A percentile compares a stretch with the other conserved stretches of the same genome.
phyloP scores from a whole-genome alignment of 1,284 basidiomycete species.

The Psilocybe mexicana region DNA sequence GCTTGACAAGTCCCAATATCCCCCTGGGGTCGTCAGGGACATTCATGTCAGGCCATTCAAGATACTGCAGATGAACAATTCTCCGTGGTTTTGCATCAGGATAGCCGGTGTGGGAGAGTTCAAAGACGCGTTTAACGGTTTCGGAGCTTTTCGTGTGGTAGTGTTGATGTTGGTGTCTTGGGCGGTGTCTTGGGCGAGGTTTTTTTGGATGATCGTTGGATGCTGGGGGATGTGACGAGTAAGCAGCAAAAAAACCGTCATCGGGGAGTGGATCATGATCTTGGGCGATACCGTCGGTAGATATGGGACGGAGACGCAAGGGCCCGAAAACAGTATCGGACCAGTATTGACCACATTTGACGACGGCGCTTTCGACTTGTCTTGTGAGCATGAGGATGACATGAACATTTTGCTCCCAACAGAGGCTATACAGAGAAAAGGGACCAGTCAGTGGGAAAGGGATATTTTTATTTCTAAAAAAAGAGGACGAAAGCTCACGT shows the following conservation, averaged over 20 bases:
- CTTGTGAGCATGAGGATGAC: constrained; percentile 90
- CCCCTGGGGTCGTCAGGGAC: constrained; percentile 82
- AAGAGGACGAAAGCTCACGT: constrained; percentile 57
- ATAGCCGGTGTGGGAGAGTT: constrained; percentile 60
- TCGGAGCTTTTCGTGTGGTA: constrained; percentile 22
- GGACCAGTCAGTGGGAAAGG: not conserved
- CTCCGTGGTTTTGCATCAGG: constrained; percentile 59
- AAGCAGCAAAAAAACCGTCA: constrained; percentile 24
- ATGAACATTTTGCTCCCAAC: constrained; percentile 81
- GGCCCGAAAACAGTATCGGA: constrained; percentile 71
- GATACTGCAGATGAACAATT: constrained; percentile 83
- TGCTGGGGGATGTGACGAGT: constrained; percentile 10
- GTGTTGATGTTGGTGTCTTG: constrained; percentile 21
- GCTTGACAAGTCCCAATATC: constrained; percentile 70
- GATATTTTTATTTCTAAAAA: not conserved
- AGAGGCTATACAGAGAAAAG: constrained; percentile 46
- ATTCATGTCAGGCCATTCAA: constrained; percentile 94
- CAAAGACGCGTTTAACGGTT: constrained; percentile 69
- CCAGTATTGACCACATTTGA: constrained; percentile 96
- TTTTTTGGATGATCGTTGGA: constrained; percentile 7
- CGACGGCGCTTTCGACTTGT: constrained; percentile 84
- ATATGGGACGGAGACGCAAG: constrained; percentile 63
- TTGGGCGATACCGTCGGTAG: constrained; percentile 49
- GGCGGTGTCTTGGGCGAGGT: constrained; percentile 18
- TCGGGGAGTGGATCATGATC: constrained; percentile 24